These are phyloP conservation scores for Setomelanomma holmii DNA, from an alignment of 2,329 filamentous ascomycete species.

Conservation along the genomic window DNA sequence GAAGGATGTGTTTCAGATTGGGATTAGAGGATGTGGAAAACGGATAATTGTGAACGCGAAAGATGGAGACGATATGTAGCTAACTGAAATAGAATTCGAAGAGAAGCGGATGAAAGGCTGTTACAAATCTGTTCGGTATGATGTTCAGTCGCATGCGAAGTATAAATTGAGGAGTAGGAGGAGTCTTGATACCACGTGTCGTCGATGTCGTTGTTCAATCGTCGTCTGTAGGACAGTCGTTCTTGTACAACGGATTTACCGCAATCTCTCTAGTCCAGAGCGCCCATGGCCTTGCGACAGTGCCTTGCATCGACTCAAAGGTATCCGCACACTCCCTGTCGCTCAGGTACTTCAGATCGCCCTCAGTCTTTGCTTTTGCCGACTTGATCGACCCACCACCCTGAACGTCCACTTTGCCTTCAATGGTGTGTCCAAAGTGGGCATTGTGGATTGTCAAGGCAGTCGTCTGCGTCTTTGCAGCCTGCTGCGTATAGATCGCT, in stretches of 20 bases:
- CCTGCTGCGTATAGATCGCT: constrained; percentile 52
- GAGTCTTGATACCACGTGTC: too few relatives aligned
- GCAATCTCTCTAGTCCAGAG: constrained; percentile 54
- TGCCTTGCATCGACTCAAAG: constrained; percentile 46
- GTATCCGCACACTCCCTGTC: constrained; percentile 52
- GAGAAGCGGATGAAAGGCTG: too few relatives aligned
- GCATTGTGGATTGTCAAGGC: constrained; percentile 46
- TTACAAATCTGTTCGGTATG: too few relatives aligned
- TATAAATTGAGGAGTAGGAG: too few relatives aligned
- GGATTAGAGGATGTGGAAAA: neutral
- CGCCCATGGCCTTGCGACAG: constrained; percentile 50
- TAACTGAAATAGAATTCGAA: too few relatives aligned
- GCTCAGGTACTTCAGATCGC: constrained; percentile 51
- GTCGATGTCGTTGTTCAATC: too few relatives aligned
- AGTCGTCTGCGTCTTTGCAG: constrained; percentile 51
- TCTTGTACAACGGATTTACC: constrained; percentile 48
- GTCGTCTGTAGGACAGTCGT: constrained; percentile 45
- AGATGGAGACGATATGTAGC: too few relatives aligned
- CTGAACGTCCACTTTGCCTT: constrained; percentile 50
- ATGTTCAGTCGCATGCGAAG: too few relatives aligned
- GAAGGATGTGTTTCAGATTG: neutral
- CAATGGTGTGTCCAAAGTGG: constrained; percentile 44
- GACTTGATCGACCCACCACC: constrained; percentile 51
- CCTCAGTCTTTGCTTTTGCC: constrained; percentile 50
- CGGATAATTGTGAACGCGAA: neutral